Conservation (phyloP, 768 basidiomycete genomes). For the Suillus discolor region DNA sequence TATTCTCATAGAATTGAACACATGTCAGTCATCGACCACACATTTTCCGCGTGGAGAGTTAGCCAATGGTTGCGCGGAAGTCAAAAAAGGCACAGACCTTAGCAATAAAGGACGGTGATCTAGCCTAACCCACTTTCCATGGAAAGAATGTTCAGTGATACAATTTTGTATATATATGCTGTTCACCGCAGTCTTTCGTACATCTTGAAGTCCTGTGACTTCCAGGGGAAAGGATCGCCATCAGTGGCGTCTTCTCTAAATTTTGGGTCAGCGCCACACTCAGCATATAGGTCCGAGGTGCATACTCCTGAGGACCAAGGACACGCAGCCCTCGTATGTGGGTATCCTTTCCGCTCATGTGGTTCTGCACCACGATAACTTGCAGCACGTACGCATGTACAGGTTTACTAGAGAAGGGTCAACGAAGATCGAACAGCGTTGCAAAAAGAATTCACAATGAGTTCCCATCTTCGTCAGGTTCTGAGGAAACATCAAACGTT, state of each 20-base stretch:
- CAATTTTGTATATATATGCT: background rate
- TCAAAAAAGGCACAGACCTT: background rate
- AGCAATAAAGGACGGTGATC: background rate
- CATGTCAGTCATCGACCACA: background rate
- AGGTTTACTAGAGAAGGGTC: constrained; percentile 59
- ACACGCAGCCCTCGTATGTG: constrained; percentile 91
- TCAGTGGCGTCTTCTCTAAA: constrained; percentile 47
- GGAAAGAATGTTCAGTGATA: background rate
- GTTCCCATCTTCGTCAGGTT: constrained; percentile 76
- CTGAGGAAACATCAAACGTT: constrained; percentile 81
- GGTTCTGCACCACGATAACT: constrained; percentile 87
- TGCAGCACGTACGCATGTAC: constrained; percentile 90
- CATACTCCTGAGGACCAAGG: constrained; percentile 84
- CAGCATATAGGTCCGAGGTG: background rate
- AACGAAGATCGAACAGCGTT: background rate
- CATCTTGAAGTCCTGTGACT: constrained; percentile 66
- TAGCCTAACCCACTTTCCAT: background rate
- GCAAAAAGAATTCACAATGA: constrained; percentile 60
- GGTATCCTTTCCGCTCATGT: constrained; percentile 99
- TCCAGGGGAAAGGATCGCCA: constrained; percentile 77
- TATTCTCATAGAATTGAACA: background rate
- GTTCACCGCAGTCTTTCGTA: constrained; percentile 73
- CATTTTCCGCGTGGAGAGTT: background rate
- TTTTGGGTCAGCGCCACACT: constrained; percentile 9
- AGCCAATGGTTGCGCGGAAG: background rate